Conservation (phyloP, 345 rosid species). For the Euphorbia pulcherrima region DNA sequence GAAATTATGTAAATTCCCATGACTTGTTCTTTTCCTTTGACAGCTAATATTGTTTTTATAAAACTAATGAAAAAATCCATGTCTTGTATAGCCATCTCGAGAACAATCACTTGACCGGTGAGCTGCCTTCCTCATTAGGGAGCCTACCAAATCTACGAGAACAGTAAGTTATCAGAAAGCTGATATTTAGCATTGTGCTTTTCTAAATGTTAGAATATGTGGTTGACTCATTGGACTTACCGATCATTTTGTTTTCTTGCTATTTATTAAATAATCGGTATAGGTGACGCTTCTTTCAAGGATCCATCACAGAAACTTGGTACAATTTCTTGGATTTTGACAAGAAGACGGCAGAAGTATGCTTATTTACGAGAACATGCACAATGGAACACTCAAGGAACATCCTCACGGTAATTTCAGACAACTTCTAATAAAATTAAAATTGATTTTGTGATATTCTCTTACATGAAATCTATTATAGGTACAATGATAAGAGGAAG, state of each 20-base stretch:
- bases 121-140: conserved; percentile 63
- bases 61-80: conserved; percentile 27
- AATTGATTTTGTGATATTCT: conserved; percentile 12
- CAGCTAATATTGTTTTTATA: conserved; percentile 13
- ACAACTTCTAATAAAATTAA: conserved; percentile 1
- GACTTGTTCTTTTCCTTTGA: conserved; percentile 13
- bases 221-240: conserved; percentile 13
- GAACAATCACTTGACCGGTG: conserved; percentile 81
- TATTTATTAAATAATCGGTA: too few species aligned
- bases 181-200: conserved; percentile 15
- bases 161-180: conserved; percentile 63
- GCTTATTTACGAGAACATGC: conserved; percentile 96
- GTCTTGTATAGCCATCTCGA: conserved; percentile 73
- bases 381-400: conserved; percentile 92
- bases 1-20: conserved; percentile 61
- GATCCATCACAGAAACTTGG: conserved; percentile 96
- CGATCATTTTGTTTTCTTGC: neutral
- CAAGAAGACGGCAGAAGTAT: conserved; percentile 85
- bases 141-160: conserved; percentile 79
- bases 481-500: conserved; percentile 58
- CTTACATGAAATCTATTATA: conserved; percentile 15
- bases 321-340: conserved; percentile 95
- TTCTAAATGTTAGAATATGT: neutral
- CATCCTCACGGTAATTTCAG: conserved; percentile 77
- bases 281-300: conserved; percentile 95